A percentile compares a stretch with the other conserved stretches of the same genome.
Evolutionary conservation across 257 asterid genomes (phyloP).

Genomic region (Nicotiana sylvestris): DNA sequence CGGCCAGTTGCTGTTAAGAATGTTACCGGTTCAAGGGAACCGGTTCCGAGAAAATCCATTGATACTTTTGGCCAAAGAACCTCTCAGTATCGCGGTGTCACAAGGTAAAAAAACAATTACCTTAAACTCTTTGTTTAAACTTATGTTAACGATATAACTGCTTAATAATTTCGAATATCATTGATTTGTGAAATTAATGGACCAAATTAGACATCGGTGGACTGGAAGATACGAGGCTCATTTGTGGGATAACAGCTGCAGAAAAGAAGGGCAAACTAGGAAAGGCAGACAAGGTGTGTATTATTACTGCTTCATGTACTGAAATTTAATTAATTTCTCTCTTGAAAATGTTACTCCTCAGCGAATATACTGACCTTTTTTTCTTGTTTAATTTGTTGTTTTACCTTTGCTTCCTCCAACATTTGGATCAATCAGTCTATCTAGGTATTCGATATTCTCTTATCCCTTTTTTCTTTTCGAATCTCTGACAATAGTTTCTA

Average conservation of each 20-base stretch:
- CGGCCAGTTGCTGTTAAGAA: slow-evolving; percentile 31
- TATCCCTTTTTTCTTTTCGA: neutral
- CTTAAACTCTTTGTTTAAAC: neutral
- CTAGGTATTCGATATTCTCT: slow-evolving; percentile 45
- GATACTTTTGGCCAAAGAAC: slow-evolving; percentile 85
- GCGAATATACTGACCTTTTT: neutral
- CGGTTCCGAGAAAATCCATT: slow-evolving; percentile 57
- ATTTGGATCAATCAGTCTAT: slow-evolving; percentile 37
- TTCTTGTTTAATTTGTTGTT: slow-evolving; percentile 3
- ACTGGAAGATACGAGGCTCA: slow-evolving; percentile 90
- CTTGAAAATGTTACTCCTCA: neutral
- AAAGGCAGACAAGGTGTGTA: slow-evolving; percentile 78
- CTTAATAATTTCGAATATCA: neutral
- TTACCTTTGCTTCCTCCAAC: neutral
- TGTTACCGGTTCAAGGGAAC: slow-evolving; percentile 25
- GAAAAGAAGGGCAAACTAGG: slow-evolving; percentile 86
- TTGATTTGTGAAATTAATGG: neutral
- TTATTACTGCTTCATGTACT: neutral
- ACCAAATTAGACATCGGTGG: slow-evolving; percentile 62
- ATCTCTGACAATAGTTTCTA: no score
- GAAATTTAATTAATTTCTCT: neutral
- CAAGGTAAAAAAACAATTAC: slow-evolving; percentile 36
- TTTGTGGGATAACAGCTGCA: slow-evolving; percentile 81
- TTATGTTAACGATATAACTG: neutral
- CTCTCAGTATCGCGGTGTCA: slow-evolving; percentile 84